A percentile compares a stretch with the other conserved stretches of the same genome.
Evolutionary conservation across 2,329 filamentous ascomycete genomes (phyloP).

Genomic region (Fusarium piperis): DNA sequence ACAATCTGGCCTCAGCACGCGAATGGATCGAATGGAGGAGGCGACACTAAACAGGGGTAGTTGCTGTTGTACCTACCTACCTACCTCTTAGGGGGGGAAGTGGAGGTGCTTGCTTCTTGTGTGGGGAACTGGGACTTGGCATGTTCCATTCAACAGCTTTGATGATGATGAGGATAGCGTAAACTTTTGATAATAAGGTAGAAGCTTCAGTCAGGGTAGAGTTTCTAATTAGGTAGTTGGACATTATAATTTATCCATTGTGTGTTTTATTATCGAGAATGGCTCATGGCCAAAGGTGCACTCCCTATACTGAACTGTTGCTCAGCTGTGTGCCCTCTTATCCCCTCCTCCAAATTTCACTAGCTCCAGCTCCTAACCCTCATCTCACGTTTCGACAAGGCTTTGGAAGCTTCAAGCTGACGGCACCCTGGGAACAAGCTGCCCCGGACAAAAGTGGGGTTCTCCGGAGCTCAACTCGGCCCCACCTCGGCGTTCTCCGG

Average conservation of each 20-base stretch:
- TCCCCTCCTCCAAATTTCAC: neutral
- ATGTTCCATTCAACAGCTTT: neutral
- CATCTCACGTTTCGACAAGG: neutral
- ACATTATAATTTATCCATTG: neutral
- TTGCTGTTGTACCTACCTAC: neutral
- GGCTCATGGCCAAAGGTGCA: neutral
- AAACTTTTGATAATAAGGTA: neutral
- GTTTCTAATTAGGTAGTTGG: neutral
- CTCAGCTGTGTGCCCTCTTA: neutral
- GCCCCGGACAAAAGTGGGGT: neutral
- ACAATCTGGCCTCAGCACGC: slow-evolving; percentile 44
- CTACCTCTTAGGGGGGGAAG: neutral
- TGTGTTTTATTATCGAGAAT: neutral
- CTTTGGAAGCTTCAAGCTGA: neutral
- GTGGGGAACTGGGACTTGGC: slow-evolving; percentile 20
- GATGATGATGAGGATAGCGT: neutral
- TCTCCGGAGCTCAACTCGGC: neutral
- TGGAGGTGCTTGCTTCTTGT: slow-evolving; percentile 13
- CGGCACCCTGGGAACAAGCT: neutral
- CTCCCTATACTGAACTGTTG: neutral
- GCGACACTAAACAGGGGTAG: slow-evolving; percentile 19
- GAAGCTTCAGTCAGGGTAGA: accelerated
- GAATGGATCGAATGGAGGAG: slow-evolving; percentile 4
- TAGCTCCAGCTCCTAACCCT: neutral
- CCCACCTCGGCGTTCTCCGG: neutral